Percentiles rank a stretch among this genome's conserved stretches.
Evolutionary conservation across 2,329 filamentous ascomycete genomes (phyloP).

Genomic region (Fusarium lateritium): DNA sequence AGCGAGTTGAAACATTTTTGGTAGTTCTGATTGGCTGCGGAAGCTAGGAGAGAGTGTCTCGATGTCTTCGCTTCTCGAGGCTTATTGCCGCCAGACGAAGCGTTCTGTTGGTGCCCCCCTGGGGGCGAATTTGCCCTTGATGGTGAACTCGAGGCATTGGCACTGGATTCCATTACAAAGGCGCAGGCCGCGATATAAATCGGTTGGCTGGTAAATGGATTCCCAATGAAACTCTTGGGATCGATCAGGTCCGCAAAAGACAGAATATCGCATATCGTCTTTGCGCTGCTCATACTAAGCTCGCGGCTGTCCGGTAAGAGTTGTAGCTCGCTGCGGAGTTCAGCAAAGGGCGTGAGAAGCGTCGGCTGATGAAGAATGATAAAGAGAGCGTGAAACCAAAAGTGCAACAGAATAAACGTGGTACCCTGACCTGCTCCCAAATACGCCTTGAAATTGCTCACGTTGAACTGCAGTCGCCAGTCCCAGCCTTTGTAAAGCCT

Average conservation of each 20-base stretch:
- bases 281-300: constrained; percentile 87
- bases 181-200: constrained; percentile 94
- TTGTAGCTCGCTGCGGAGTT: constrained; percentile 72
- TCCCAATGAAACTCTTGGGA: constrained; percentile 87
- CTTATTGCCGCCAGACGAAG: constrained; percentile 13
- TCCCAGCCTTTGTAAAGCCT: constrained; percentile 80
- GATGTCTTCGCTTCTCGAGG: constrained; percentile 58
- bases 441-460: constrained; percentile 88
- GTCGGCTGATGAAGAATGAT: constrained; percentile 89
- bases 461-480: constrained; percentile 83
- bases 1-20: constrained; percentile 88
- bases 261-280: constrained; percentile 91
- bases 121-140: constrained; percentile 70
- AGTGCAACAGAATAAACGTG: constrained; percentile 88
- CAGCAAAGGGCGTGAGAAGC: constrained; percentile 81
- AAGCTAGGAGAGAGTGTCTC: constrained; percentile 83
- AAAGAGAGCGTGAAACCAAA: constrained; percentile 91
- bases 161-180: constrained; percentile 85
- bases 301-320: constrained; percentile 86
- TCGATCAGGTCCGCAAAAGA: constrained; percentile 90
- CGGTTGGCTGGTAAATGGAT: constrained; percentile 90
- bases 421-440: constrained; percentile 85
- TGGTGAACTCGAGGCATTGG: constrained; percentile 74
- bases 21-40: constrained; percentile 88
- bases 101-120: constrained; percentile 16